These are phyloP conservation scores for Cicer yamashitae DNA, from an alignment of 306 rosid species.

Conservation along the genomic window DNA sequence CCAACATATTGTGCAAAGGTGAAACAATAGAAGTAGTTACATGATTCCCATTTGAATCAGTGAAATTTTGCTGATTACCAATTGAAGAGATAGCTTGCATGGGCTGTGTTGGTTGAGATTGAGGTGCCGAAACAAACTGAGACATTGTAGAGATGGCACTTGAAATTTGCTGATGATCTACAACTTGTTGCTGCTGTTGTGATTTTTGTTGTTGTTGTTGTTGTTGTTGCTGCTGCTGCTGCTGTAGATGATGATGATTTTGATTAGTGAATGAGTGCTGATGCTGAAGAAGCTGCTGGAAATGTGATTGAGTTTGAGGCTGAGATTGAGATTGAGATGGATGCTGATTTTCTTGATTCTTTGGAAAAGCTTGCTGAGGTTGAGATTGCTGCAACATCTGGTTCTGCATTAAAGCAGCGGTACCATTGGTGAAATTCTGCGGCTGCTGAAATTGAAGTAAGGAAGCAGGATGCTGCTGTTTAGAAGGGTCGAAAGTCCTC, in stretches of 20 bases:
- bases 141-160: conserved; percentile 66
- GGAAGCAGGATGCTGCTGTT: conserved; percentile 60
- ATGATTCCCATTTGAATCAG: conserved; percentile 75
- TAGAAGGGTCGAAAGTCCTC: conserved; percentile 78
- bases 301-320: conserved; percentile 55
- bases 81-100: conserved; percentile 68
- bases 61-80: conserved; percentile 74
- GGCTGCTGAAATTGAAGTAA: conserved; percentile 84
- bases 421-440: conserved; percentile 67
- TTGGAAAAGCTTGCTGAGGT: conserved; percentile 65
- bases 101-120: conserved; percentile 64
- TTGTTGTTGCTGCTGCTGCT: conserved; percentile 51
- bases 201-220: conserved; percentile 49
- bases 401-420: conserved; percentile 68
- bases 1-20: conserved; percentile 77
- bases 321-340: conserved; percentile 64
- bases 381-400: conserved; percentile 89
- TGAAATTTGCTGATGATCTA: conserved; percentile 73
- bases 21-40: conserved; percentile 64
- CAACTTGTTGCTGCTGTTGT: conserved; percentile 59
- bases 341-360: conserved; percentile 62
- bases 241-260: conserved; percentile 42
- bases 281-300: conserved; percentile 73
- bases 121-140: conserved; percentile 72
- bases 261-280: conserved; percentile 62